Conservation (phyloP, 192 early-diverging fungal species). For the Linnemannia zychae region DNA sequence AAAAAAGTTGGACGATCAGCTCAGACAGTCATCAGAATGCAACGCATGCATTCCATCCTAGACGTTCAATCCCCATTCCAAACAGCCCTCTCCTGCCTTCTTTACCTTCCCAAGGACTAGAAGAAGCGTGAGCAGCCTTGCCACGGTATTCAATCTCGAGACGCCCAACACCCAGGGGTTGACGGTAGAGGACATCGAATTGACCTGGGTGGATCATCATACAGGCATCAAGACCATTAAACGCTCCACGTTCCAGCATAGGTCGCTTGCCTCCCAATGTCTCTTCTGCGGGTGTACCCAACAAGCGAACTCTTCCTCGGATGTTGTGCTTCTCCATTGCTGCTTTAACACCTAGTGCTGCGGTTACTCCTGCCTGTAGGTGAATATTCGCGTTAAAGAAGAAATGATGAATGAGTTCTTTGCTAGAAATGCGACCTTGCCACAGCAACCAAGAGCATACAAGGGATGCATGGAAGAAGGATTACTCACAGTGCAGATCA, state of each 20-base stretch:
- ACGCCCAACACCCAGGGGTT: constrained; percentile 58
- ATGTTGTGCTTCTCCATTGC: constrained; percentile 60
- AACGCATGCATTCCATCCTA: background rate
- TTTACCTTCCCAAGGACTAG: constrained; percentile 54
- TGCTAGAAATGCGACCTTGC: no score
- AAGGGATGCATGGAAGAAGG: background rate
- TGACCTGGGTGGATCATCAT: constrained; percentile 88
- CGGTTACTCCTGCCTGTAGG: constrained; percentile 60
- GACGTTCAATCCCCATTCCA: background rate
- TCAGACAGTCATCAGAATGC: background rate
- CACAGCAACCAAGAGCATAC: background rate
- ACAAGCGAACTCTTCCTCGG: constrained; percentile 73
- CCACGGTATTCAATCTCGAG: constrained; percentile 79
- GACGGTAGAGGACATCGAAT: constrained; percentile 64
- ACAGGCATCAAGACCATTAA: constrained; percentile 78
- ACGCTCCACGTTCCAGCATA: constrained; percentile 76
- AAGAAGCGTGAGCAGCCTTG: constrained; percentile 77
- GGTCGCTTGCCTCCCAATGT: constrained; percentile 78
- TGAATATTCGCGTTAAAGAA: background rate
- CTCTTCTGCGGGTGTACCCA: constrained; percentile 89
- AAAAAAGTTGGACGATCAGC: background rate
- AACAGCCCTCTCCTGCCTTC: background rate
- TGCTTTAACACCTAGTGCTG: constrained; percentile 65
- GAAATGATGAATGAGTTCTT: no score
- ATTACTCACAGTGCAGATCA: constrained; percentile 68